phyloP scores from a whole-genome alignment of 2,329 filamentous ascomycete species.

The Botryotinia calthae region DNA sequence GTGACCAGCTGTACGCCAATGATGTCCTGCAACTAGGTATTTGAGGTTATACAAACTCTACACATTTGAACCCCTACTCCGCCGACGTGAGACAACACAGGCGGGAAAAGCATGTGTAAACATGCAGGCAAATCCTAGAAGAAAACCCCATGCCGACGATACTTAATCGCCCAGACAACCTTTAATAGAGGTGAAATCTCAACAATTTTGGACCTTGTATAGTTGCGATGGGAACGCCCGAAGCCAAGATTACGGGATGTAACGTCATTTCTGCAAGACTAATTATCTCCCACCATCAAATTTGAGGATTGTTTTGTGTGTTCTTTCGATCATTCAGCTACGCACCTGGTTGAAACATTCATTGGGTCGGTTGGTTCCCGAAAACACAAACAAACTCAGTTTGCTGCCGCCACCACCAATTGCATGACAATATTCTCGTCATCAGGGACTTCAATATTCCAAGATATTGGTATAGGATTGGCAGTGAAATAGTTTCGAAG shows the following conservation, averaged over 20 bases:
- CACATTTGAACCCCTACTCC: not conserved
- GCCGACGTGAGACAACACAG: not conserved
- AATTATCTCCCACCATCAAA: not conserved
- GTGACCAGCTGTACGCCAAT: not conserved
- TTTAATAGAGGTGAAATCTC: not conserved
- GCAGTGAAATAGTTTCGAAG: not conserved
- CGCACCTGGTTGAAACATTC: not conserved
- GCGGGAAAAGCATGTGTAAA: not conserved
- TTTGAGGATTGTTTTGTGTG: not conserved
- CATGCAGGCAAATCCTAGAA: constrained; percentile 8
- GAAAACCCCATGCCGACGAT: not conserved
- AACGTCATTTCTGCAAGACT: not conserved
- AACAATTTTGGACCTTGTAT: not conserved
- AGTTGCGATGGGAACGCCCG: constrained; percentile 16
- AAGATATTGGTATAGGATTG: constrained; percentile 1
- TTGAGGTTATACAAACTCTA: not conserved
- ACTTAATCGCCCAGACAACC: not conserved
- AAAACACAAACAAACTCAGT: not conserved
- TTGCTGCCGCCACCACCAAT: not conserved
- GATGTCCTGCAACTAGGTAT: not conserved
- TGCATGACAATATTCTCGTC: not conserved
- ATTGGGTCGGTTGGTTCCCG: constrained; percentile 1
- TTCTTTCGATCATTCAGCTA: not conserved
- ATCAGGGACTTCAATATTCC: constrained; percentile 3
- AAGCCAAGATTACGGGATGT: not conserved